Evolutionary conservation across 148 eudicot genomes (phyloP).

Genomic region (Camellia sinensis): DNA sequence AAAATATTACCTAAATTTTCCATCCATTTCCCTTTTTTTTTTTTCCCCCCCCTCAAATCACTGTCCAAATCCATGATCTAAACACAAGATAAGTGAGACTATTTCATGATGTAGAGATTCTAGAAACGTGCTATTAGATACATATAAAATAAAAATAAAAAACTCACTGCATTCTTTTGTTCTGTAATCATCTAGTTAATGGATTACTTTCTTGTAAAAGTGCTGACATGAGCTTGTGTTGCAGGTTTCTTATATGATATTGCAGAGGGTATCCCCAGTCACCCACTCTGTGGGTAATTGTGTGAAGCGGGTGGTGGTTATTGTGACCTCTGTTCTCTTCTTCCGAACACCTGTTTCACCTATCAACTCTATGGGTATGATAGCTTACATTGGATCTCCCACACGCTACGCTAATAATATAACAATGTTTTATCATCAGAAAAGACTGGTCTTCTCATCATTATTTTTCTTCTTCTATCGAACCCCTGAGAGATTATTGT

Average conservation of each 20-base stretch:
- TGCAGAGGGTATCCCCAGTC: constrained; percentile 91
- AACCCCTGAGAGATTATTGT: neutral
- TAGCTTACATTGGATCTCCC: constrained; percentile 5
- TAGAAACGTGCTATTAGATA: neutral
- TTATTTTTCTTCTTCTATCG: neutral
- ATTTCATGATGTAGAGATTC: neutral
- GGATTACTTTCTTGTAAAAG: neutral
- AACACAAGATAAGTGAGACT: neutral
- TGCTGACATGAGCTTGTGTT: constrained; percentile 10
- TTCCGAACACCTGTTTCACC: constrained; percentile 75
- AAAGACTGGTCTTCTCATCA: neutral
- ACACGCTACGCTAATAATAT: neutral
- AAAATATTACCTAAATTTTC: too few relatives aligned
- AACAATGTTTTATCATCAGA: neutral
- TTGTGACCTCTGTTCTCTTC: constrained; percentile 82
- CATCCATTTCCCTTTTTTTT: too few relatives aligned
- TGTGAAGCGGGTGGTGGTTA: constrained; percentile 94
- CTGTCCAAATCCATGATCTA: too few relatives aligned
- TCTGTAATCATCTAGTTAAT: neutral
- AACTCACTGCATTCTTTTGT: neutral
- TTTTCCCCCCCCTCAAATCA: too few relatives aligned
- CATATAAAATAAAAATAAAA: neutral
- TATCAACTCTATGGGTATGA: constrained; percentile 72
- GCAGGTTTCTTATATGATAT: constrained; percentile 95
- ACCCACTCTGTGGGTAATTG: constrained; percentile 90